Percentiles rank a stretch among this genome's conserved stretches.
Conservation (phyloP, 164 flowering plant genomes). For the Aristolochia contorta region DNA sequence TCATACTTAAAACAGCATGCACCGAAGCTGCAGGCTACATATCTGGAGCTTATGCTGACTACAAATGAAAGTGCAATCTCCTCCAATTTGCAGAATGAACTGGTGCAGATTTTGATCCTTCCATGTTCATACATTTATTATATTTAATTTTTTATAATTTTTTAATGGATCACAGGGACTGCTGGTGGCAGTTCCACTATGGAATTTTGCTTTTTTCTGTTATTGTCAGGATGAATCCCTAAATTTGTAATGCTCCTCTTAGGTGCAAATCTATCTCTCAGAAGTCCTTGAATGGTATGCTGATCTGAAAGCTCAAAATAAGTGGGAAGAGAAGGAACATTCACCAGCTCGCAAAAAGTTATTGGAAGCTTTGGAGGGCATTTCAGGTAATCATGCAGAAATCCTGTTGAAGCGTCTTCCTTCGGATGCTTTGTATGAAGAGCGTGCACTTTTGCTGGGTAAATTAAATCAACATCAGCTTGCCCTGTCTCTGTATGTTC, state of each 20-base stretch:
- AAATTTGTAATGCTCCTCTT: background rate
- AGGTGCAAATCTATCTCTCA: constrained; percentile 98
- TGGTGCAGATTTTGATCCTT: constrained; percentile 41
- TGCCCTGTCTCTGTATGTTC: constrained; percentile 86
- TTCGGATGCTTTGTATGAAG: constrained; percentile 79
- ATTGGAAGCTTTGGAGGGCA: constrained; percentile 73
- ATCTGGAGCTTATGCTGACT: constrained; percentile 85
- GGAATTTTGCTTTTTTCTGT: no score
- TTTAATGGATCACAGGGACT: background rate
- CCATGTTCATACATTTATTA: background rate
- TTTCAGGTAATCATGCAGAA: constrained; percentile 81
- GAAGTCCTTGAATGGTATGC: constrained; percentile 89
- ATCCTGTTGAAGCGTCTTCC: constrained; percentile 80
- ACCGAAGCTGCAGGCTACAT: constrained; percentile 86
- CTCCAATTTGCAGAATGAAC: constrained; percentile 92
- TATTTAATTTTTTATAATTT: background rate
- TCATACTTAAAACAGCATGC: constrained; percentile 94
- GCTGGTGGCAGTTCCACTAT: background rate
- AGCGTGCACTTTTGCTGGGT: constrained; percentile 88
- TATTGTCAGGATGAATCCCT: no score
- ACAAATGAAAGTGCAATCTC: constrained; percentile 85
- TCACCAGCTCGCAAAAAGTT: constrained; percentile 78
- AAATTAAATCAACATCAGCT: constrained; percentile 98
- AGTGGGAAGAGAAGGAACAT: constrained; percentile 82
- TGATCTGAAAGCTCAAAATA: constrained; percentile 50